A percentile compares a stretch with the other conserved stretches of the same genome.
Evolutionary conservation across 2,329 filamentous ascomycete genomes (phyloP).

Genomic region (Aciculosporium take): DNA sequence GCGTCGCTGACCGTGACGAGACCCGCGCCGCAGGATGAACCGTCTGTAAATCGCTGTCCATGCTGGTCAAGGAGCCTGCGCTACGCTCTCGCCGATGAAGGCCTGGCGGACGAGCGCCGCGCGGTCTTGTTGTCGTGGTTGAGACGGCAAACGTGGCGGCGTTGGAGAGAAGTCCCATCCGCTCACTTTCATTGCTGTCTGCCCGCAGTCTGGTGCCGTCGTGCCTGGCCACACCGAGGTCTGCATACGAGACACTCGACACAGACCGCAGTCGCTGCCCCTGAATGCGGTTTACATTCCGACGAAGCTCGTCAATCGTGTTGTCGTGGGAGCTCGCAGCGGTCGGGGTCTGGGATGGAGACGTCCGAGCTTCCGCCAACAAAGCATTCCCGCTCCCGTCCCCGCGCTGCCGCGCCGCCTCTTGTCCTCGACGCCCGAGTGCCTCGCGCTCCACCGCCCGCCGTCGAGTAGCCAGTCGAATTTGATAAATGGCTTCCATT

Average conservation of each 20-base stretch:
- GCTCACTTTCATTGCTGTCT: conserved; percentile 59
- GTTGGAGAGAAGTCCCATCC: conserved; percentile 55
- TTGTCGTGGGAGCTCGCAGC: conserved; percentile 32
- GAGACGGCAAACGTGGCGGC: conserved; percentile 46
- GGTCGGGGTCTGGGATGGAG: conserved; percentile 40
- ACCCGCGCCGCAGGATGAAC: conserved; percentile 24
- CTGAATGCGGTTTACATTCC: conserved; percentile 41
- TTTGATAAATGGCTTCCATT: conserved; percentile 88
- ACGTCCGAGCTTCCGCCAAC: conserved; percentile 50
- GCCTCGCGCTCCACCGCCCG: conserved; percentile 68
- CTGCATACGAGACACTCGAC: conserved; percentile 62
- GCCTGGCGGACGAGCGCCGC: conserved; percentile 18
- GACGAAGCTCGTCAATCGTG: conserved; percentile 45
- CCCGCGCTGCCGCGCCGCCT: conserved; percentile 60
- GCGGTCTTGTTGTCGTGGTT: no score
- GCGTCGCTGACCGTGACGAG: conserved; percentile 30
- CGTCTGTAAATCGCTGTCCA: conserved; percentile 32
- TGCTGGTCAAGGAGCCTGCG: conserved; percentile 41
- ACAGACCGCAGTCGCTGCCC: conserved; percentile 51
- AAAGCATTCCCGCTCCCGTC: conserved; percentile 52
- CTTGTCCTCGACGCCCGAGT: conserved; percentile 51
- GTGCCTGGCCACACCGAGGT: conserved; percentile 60
- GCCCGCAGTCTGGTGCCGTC: conserved; percentile 64
- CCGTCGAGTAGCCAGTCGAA: conserved; percentile 61
- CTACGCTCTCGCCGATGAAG: conserved; percentile 32